Evolutionary conservation across 2,329 filamentous ascomycete species (phyloP).

Genomic region (Tolypocladium inflatum): DNA sequence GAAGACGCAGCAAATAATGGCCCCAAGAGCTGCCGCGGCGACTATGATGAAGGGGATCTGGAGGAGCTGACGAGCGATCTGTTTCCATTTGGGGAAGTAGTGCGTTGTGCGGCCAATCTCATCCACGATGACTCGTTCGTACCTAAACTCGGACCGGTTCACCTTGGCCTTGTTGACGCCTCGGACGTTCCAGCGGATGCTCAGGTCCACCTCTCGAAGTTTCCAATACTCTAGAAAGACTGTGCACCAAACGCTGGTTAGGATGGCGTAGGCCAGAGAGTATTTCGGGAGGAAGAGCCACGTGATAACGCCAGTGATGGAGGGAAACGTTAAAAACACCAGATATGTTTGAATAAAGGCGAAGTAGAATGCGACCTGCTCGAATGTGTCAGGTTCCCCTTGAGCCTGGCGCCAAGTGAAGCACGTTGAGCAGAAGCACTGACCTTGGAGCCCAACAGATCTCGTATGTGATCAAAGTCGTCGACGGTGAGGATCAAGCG

Average conservation of each 20-base stretch:
- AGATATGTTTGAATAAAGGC: slow-evolving; percentile 75
- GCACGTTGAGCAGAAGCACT: not conserved
- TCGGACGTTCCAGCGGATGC: slow-evolving; percentile 62
- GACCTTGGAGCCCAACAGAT: slow-evolving; percentile 52
- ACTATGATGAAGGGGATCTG: slow-evolving; percentile 59
- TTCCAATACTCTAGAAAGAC: slow-evolving; percentile 77
- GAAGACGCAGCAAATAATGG: slow-evolving; percentile 60
- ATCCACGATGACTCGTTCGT: slow-evolving; percentile 52
- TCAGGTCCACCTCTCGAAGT: slow-evolving; percentile 61
- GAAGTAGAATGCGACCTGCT: slow-evolving; percentile 66
- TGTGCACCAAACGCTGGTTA: slow-evolving; percentile 61
- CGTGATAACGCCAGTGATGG: slow-evolving; percentile 55
- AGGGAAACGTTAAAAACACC: slow-evolving; percentile 59
- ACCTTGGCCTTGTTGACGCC: slow-evolving; percentile 58
- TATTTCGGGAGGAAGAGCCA: slow-evolving; percentile 63
- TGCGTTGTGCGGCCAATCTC: slow-evolving; percentile 52
- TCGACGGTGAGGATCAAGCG: slow-evolving; percentile 38
- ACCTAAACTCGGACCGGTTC: slow-evolving; percentile 54
- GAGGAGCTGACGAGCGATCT: slow-evolving; percentile 54
- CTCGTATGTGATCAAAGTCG: slow-evolving; percentile 49
- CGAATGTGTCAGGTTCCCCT: not conserved
- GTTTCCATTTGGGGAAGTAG: slow-evolving; percentile 55
- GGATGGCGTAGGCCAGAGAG: slow-evolving; percentile 58
- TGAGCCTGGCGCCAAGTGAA: not conserved
- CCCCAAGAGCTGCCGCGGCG: slow-evolving; percentile 49